Conservation (phyloP, 768 basidiomycete species). For the Amanita pseudoporphyria region DNA sequence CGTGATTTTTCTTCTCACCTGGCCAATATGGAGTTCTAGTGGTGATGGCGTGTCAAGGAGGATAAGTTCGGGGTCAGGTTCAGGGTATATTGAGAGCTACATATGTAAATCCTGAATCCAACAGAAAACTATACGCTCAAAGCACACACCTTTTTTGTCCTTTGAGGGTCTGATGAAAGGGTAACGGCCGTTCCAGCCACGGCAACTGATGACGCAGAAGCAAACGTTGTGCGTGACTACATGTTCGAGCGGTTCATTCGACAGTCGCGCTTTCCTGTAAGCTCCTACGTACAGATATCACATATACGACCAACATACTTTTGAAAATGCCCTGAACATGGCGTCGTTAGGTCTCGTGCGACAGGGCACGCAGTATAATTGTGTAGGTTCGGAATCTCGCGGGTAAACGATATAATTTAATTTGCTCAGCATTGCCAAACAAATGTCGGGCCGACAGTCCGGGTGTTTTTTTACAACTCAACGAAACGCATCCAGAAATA, state of each 20-base stretch:
- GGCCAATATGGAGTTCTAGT: constrained; percentile 73
- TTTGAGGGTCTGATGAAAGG: background rate
- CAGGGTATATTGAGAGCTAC: constrained; percentile 81
- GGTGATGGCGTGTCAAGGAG: constrained; percentile 70
- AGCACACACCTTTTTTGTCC: background rate
- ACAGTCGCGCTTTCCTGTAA: too few species aligned
- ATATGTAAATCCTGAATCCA: too few species aligned
- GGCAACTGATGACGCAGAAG: background rate
- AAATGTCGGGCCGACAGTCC: background rate
- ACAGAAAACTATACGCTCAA: too few species aligned
- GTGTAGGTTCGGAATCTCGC: background rate
- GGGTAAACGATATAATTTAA: background rate
- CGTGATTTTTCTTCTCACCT: constrained; percentile 51
- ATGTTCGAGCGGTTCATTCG: background rate
- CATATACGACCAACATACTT: background rate
- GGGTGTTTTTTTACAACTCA: too few species aligned
- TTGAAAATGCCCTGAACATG: constrained; percentile 1
- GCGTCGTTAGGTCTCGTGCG: background rate
- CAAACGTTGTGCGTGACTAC: background rate
- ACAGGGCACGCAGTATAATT: too few species aligned
- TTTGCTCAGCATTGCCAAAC: background rate
- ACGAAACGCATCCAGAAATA: background rate
- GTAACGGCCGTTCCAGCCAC: background rate
- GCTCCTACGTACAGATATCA: too few species aligned
- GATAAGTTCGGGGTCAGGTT: constrained; percentile 47